Base-by-base conservation (phyloP, 1,284 basidiomycete species). In the Cryptococcus amylolentus region DNA sequence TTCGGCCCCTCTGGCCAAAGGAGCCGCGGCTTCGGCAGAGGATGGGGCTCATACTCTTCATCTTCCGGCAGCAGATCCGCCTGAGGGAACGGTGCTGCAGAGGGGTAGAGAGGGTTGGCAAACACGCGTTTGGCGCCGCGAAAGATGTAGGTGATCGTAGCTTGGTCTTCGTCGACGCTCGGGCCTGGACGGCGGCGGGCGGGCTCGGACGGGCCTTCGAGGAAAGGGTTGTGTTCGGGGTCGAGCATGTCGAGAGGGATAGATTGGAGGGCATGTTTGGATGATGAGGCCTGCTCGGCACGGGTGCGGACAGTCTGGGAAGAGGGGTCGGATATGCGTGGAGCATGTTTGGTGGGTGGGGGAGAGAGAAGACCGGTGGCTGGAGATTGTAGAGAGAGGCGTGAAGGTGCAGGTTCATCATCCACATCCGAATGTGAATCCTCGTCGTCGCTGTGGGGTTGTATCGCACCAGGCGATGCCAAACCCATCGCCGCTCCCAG, bases 91-190 rank as follows among this genome's bases (percentile, higher is more conserved):
- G 60, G 57, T 10, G 61, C 48, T 16, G 47, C 23, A 13, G 66
- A 61, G 2, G 55, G 60, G 12, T 65, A 57, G 54, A 74, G 69
- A 14, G 73, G 73, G 58, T 76, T 76, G 44, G 69, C 69, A 54
- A 72, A 76, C 1, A 70, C 63, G 49, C 70, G 71, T 48, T 76
- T 76, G 9, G 72, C 59, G 12, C 73, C 73, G 45, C 73, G 62
- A 61, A 76, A 76, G 13, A 76, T 71, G 43, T 76, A 76, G 4
- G 72, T 73, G 10, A 76, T 70, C 1, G 69, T 67, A 3, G 65
- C 63, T 31, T 58, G 52, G 49, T 62, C 58, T 45, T 68, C 66
- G 51, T 70, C 62, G 26, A 65, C 55, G 26, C 58, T 55, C 39
- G 61, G 53, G 37, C 54, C 53, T 27, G 59, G 58, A 37, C 20